Evolutionary conservation across 257 asterid species (phyloP), one percentile per base, ranked within the genome.

Genomic region (Mentha longifolia): DNA sequence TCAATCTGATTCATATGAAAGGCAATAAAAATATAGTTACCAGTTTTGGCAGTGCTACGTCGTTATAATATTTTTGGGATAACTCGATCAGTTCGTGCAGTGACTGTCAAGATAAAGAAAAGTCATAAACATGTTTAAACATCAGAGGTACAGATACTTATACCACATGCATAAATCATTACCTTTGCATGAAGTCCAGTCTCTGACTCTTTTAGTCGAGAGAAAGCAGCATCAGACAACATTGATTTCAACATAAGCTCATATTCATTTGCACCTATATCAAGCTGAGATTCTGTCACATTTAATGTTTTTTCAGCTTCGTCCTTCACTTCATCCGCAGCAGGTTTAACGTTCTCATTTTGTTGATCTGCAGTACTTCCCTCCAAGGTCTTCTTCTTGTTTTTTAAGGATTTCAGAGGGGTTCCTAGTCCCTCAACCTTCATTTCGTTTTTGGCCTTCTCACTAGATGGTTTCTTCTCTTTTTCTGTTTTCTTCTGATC

Each of bases 401-500:
- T 94, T 81, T 83, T 86, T 73, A 94, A 93, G 78, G 93, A 94
- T 87, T 85, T 91, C 13, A 94, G 98, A 68, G 93, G 89, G 59
- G 77, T 88, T 77, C 98, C 97, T 74, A 94, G 90, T 61, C 99
- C 99, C 89, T 94, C 99, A 74, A 91, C 98, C 84, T 89, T 91
- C 97, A 86, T 72, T 79, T 91, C 97, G 69, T 87, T 89, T 79
- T 91, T 89, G 25, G 72, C 69, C 82, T 86, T 89, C 74, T 91
- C 97, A 67, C 60, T 67, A 15, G 91, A 54, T 35, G 79, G 78
- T 76, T 94, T 91, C 81, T 91, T 91, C 79, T 94, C 97, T 62
- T 93, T 93, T 77, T 91, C 98, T 61, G 91, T 70, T 84, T 93
- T 91, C 76, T 86, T 89, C 88, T 91, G 96, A 78, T 93, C 98